phyloP scores from a whole-genome alignment of 306 rosid genomes.

The Inga laurina region DNA sequence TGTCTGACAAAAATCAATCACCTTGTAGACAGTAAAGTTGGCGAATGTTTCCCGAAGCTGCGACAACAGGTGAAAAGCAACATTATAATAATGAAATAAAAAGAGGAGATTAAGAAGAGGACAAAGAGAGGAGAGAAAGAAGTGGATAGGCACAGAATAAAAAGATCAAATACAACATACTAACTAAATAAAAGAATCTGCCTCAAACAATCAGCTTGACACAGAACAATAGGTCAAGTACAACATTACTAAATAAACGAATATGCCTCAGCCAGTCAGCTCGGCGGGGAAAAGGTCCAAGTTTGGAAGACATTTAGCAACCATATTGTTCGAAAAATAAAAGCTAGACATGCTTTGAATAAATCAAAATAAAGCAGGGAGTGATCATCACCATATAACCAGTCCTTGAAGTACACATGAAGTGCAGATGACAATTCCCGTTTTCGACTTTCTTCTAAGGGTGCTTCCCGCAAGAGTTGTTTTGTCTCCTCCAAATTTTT shows the following conservation, averaged over 20 bases:
- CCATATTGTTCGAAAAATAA: background rate
- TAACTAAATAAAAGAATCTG: background rate
- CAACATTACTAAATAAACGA: background rate
- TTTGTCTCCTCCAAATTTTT: constrained; percentile 73
- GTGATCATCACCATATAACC: constrained; percentile 78
- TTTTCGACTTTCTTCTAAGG: constrained; percentile 86
- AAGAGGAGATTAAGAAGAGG: background rate
- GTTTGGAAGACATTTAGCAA: constrained; percentile 12
- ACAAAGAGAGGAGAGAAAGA: background rate
- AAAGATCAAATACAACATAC: constrained; percentile 2
- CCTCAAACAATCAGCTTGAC: background rate
- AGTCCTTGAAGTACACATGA: constrained; percentile 90
- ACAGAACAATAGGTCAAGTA: background rate
- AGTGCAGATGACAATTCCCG: constrained; percentile 90
- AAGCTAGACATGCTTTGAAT: background rate
- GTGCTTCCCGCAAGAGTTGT: constrained; percentile 77
- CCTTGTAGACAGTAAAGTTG: constrained; percentile 98
- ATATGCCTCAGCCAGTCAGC: background rate
- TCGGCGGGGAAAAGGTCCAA: background rate
- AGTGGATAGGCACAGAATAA: constrained; percentile 8
- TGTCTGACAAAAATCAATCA: constrained; percentile 51
- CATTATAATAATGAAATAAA: constrained; percentile 3
- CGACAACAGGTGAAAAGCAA: constrained; percentile 28
- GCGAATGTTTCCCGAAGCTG: constrained; percentile 98
- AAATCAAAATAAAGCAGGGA: constrained; percentile 3